Evolutionary conservation across 768 basidiomycete genomes (phyloP).

Genomic region (Lactarius quietus): DNA sequence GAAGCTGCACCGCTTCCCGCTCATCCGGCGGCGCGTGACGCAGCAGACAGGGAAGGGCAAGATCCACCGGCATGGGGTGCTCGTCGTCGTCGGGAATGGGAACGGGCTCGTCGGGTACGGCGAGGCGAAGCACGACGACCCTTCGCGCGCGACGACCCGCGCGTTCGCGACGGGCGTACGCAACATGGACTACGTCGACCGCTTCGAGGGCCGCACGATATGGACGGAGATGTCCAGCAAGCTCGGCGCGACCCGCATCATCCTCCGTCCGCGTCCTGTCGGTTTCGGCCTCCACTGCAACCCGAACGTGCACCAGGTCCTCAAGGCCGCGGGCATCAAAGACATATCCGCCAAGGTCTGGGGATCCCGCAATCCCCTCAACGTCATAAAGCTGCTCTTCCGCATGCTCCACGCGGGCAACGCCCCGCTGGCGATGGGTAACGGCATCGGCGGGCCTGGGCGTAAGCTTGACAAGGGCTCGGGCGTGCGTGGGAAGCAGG

Average conservation of each 20-base stretch:
- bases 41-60: slow-evolving; percentile 97
- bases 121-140: slow-evolving; percentile 69
- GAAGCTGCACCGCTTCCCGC: slow-evolving; percentile 40
- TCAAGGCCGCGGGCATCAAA: slow-evolving; percentile 92
- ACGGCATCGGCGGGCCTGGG: slow-evolving; percentile 72
- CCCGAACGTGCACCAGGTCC: slow-evolving; percentile 81
- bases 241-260: slow-evolving; percentile 76
- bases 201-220: slow-evolving; percentile 93
- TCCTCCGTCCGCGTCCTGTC: slow-evolving; percentile 76
- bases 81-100: slow-evolving; percentile 79
- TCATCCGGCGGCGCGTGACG: slow-evolving; percentile 56
- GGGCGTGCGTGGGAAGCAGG: slow-evolving; percentile 63
- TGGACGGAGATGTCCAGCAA: slow-evolving; percentile 89
- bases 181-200: slow-evolving; percentile 88
- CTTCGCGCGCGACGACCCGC: slow-evolving; percentile 49
- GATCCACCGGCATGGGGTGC: slow-evolving; percentile 55
- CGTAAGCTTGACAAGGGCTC: slow-evolving; percentile 69
- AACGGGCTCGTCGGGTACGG: slow-evolving; percentile 81
- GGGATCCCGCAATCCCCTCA: slow-evolving; percentile 83
- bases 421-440: slow-evolving; percentile 75
- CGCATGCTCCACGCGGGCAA: slow-evolving; percentile 84
- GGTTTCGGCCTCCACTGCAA: slow-evolving; percentile 93
- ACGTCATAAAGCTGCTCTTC: slow-evolving; percentile 83
- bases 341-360: slow-evolving; percentile 94
- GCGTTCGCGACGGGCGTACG: slow-evolving; percentile 69